Base-by-base conservation (phyloP, 768 basidiomycete species). In the Grammothele lineata region DNA sequence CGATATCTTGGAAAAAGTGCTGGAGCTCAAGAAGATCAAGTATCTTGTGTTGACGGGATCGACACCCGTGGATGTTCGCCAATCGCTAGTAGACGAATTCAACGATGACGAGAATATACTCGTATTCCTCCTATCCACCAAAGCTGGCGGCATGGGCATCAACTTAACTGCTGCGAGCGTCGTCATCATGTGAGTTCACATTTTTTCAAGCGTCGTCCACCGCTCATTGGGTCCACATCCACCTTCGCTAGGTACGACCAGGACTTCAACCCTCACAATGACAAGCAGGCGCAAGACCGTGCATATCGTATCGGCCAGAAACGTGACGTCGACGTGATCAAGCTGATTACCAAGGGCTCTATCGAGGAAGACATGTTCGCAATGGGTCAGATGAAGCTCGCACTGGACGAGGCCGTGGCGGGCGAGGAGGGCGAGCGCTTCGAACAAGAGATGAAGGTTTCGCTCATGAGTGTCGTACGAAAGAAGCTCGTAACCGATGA, bases 211-310 rank as follows among this genome's bases (percentile, higher is more conserved):
- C 24, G n/a, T 8, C 24, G 24, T 18, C 23, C 26, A 4, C 25
- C 10, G 30, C 3, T 4, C 7, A 32, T 17, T 24, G 10, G 34
- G 40, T 30, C 10, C 34, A 35, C 21, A 35, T 55, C 37, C 42
- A 64, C 48, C 23, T 12, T 7, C 8, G 7, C 34, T 48, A 88
- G 86, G 81, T 96, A 93, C 62, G 95, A 99, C 62, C 93, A 95
- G 62, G 95, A 98, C 64, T 99, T 97, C 69, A 98, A 98, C 63
- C 90, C 90, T 3, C 90, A 92, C 68, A 99, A 99, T 63, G 96
- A 98, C 67, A 82, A 87, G 51, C 96, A 99, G 69, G 96, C 96
- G 1, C 92, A 95, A 50, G 96, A 99, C 66, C 83, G 96, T 26
- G 93, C 93, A 21, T 98, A 97, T 66, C 87, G 96, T 22, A 96